Base-by-base conservation (phyloP, 176 grass and related monocot species). In the barley (Hordeum vulgare) region DNA sequence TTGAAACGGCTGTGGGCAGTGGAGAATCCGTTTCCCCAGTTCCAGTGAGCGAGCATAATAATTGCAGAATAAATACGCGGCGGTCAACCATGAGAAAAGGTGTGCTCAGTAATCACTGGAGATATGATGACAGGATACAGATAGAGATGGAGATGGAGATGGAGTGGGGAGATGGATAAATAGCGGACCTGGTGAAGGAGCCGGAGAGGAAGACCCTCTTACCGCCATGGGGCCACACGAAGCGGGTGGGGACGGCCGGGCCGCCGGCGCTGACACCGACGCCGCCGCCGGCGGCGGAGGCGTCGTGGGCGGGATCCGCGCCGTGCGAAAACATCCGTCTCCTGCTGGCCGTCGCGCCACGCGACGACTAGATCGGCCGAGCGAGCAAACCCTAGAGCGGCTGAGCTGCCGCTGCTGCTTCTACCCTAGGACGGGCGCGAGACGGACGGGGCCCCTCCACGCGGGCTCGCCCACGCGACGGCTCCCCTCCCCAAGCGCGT, bases 181-280 rank as follows among this genome's bases (percentile, higher is more conserved):
- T 1, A 65, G 13, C 25, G 6, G 62, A 98, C 97, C 89, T 90
- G 15, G 87, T 94, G 23, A 99, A 99, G 63, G 93, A 88, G 80
- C 97, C 97, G 4, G 91, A 85, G 14, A 99, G 20, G 71, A 90
- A 96, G 77, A 99, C 97, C 44, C 91, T 87, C 85, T 63, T 99
- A 25, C 97, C 97, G 57, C 97, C 97, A 56, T 99, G 94, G 14
- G 97, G 89, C 97, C 97, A 99, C 1, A 94, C 88, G 65, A 99
- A 94, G 53, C 91, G 83, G 33, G 91, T 71, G 1, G 87, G 91
- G 66, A 96, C 72, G 61, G 63, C 29, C 11, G 74, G 15, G 24
- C 76, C 85, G 20, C 71, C 89, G 20, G 41, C 10, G 41, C 80
- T 84, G 40, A 92, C 90, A 53, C 78, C 79, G 45, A 84, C 89